These are phyloP conservation scores for Penstemon eatonii DNA, from an alignment of 257 asterid species.

Conservation along the genomic window DNA sequence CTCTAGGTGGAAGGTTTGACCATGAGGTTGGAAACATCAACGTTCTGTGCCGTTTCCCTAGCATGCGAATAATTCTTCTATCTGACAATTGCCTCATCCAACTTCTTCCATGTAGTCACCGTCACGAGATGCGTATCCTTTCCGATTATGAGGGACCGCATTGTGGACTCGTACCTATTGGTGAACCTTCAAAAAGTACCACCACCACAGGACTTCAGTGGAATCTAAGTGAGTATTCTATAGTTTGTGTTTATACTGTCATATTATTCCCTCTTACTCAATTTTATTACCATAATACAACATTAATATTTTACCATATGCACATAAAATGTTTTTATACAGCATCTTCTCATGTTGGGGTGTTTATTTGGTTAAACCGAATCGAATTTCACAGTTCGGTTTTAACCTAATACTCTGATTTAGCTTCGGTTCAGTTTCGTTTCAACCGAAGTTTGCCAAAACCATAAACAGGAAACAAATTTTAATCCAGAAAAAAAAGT, in stretches of 20 bases:
- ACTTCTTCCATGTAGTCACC: slow-evolving; percentile 72
- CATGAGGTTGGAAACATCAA: slow-evolving; percentile 92
- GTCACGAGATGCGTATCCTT: slow-evolving; percentile 65
- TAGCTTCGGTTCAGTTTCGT: too few species aligned
- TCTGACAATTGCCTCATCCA: slow-evolving; percentile 88
- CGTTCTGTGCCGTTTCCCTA: slow-evolving; percentile 63
- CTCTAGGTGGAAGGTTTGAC: slow-evolving; percentile 97
- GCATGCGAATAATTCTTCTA: slow-evolving; percentile 61
- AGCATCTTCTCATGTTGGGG: not conserved
- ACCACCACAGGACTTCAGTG: slow-evolving; percentile 87
- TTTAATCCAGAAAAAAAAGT: too few species aligned
- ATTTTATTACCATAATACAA: not conserved
- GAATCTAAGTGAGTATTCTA: slow-evolving; percentile 71
- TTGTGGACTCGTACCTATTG: slow-evolving; percentile 85
- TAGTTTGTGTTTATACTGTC: not conserved
- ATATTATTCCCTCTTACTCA: not conserved
- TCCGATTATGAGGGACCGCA: slow-evolving; percentile 78
- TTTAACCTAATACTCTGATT: too few species aligned
- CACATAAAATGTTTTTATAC: not conserved
- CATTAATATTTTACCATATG: not conserved
- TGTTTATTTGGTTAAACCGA: too few species aligned
- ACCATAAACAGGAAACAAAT: too few species aligned
- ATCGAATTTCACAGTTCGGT: too few species aligned
- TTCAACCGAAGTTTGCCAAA: too few species aligned
- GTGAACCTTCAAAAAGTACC: slow-evolving; percentile 55